Evolutionary conservation across 139 green algal genomes (phyloP).

Genomic region (Pseudopediastrum boryanum): DNA sequence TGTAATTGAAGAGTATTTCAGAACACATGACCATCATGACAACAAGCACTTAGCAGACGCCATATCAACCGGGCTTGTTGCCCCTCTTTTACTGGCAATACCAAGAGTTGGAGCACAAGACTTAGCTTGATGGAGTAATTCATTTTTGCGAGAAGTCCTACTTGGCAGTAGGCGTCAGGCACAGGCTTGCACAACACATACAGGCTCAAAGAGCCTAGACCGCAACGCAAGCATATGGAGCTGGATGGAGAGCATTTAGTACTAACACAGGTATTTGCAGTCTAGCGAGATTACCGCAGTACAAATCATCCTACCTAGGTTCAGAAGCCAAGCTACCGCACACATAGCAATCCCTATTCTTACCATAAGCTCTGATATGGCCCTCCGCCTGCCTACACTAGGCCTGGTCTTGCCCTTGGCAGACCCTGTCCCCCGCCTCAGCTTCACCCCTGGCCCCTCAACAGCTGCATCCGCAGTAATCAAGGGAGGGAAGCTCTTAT

Average conservation of each 20-base stretch:
- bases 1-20: too few species aligned
- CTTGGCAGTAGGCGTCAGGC: too few species aligned
- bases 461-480: neutral
- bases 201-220: neutral
- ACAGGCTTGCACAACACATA: neutral
- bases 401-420: slow-evolving; percentile 21
- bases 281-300: neutral
- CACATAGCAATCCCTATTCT: neutral
- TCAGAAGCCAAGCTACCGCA: neutral
- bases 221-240: neutral
- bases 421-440: neutral
- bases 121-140: too few species aligned
- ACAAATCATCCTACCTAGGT: neutral
- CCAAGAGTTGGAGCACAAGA: too few species aligned
- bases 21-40: too few species aligned
- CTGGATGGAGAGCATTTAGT: neutral
- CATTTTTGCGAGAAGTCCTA: too few species aligned
- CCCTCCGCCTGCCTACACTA: slow-evolving; percentile 19
- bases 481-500: slow-evolving; percentile 17
- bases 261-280: neutral
- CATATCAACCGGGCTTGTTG: too few species aligned
- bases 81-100: too few species aligned
- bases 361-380: slow-evolving; percentile 36
- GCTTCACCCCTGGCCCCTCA: neutral
- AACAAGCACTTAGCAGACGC: too few species aligned